phyloP scores from a whole-genome alignment of 805 yeast genomes.

The Schizosaccharomyces octosporus region DNA sequence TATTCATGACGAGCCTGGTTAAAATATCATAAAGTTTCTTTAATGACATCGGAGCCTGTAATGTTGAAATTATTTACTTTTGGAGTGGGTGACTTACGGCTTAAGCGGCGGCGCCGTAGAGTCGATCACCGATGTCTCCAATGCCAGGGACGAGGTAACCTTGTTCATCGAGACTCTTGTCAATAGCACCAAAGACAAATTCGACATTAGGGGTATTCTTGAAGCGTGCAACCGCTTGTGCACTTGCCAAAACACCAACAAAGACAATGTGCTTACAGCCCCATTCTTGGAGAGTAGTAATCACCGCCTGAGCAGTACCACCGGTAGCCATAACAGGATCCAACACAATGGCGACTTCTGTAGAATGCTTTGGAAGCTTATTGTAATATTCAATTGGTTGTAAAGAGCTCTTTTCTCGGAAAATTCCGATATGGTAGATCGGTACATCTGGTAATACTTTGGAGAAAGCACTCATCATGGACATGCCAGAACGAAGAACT shows the following conservation, averaged over 20 bases:
- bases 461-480: slow-evolving; percentile 13
- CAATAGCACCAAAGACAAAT: slow-evolving; percentile 12
- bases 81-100: too few relatives aligned
- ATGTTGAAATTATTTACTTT: too few relatives aligned
- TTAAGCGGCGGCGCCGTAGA: slow-evolving; percentile 3
- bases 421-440: slow-evolving; percentile 14
- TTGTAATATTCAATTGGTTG: slow-evolving; percentile 15
- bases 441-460: slow-evolving; percentile 11
- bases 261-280: slow-evolving; percentile 12
- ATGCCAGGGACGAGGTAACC: slow-evolving; percentile 15
- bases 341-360: slow-evolving; percentile 10
- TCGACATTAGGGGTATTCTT: slow-evolving; percentile 9
- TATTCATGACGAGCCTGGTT: too few relatives aligned
- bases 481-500: slow-evolving; percentile 13
- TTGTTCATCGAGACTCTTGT: slow-evolving; percentile 8
- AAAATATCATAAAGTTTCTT: too few relatives aligned
- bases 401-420: slow-evolving; percentile 12
- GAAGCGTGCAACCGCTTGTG: slow-evolving; percentile 9
- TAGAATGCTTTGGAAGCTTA: slow-evolving; percentile 11
- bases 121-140: slow-evolving; percentile 15
- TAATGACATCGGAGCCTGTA: too few relatives aligned
- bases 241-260: slow-evolving; percentile 10
- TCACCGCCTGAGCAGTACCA: slow-evolving; percentile 15
- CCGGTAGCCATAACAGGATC: slow-evolving; percentile 17
- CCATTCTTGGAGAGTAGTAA: slow-evolving; percentile 11